Conservation (phyloP, 148 eudicot genomes). For the Agrostemma githago region DNA sequence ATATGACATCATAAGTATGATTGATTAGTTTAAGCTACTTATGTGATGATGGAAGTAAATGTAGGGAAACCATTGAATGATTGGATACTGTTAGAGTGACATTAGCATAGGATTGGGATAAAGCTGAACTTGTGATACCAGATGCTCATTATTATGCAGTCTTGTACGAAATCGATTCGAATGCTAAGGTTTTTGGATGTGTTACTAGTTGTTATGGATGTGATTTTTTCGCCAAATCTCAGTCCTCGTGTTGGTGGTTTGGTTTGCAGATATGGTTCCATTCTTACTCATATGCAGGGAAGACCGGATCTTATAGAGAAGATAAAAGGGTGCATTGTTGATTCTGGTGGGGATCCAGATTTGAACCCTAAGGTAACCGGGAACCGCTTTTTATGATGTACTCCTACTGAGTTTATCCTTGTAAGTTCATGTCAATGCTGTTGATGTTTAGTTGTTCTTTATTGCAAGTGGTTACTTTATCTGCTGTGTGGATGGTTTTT, state of each 20-base stretch:
- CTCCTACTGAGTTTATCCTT: neutral
- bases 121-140: neutral
- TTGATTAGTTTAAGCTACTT: no score
- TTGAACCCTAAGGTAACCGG: constrained; percentile 69
- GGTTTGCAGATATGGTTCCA: constrained; percentile 74
- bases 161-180: neutral
- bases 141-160: neutral
- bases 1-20: neutral
- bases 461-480: neutral
- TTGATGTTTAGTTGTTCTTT: neutral
- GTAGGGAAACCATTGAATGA: neutral
- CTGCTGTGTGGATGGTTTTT: no score
- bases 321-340: constrained; percentile 83
- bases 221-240: neutral
- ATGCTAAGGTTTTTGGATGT: neutral
- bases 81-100: no score
- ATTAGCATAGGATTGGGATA: neutral
- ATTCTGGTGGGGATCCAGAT: constrained; percentile 90
- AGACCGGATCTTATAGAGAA: constrained; percentile 63
- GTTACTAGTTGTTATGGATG: neutral
- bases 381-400: neutral
- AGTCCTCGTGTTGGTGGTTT: neutral
- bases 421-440: neutral
- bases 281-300: constrained; percentile 54
- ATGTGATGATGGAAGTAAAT: neutral